Evolutionary conservation across 225 moss, liverwort and hornwort genomes (phyloP), one percentile per base, ranked within the genome.

Genomic region (Physcomitrellopsis africana): DNA sequence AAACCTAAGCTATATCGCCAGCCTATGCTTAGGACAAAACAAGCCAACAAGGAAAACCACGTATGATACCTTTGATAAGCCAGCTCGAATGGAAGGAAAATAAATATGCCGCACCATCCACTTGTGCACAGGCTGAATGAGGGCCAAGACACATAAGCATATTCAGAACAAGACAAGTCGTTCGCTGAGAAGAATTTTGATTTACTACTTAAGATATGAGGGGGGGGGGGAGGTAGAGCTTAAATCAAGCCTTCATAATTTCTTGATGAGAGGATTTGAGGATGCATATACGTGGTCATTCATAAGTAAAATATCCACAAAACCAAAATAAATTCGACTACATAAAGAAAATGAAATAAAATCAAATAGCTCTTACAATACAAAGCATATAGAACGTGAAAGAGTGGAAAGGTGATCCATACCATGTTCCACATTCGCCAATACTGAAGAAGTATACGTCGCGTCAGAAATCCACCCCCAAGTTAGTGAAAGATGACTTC

Each of bases 361-460:
- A 70, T 44, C 7, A 29, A 41, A 53, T n/a, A 46, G 65, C 20
- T 46, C 2, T 22, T 4, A 23, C 24, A 12, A 13, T 12, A 55
- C 29, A 18, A 12, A 18, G 19, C 17, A 23, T 23, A 22, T 14
- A 22, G n/a, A 76, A 43, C 23, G 37, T 18, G 43, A 43, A 43
- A 24, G 8, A 45, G 58, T 55, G 41, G 45, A 67, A 60, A 60
- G 9, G 32, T 9, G 12, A 67, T 49, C 65, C 89, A 76, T 77
- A 96, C 96, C 96, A 94, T 94, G 45, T 94, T 97, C 96, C 92
- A 97, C 96, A 91, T 94, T 67, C 91, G 94, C 94, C 92, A 94
- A 70, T 97, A 94, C 94, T 94, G 87, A 59, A 16, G 14, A 59
- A 61, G 56, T 12, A 65, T 45, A 47, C 69, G 20, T 70, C 23